Conservation (phyloP, 2,329 filamentous ascomycete species). For the Paraphoma chrysanthemicola region DNA sequence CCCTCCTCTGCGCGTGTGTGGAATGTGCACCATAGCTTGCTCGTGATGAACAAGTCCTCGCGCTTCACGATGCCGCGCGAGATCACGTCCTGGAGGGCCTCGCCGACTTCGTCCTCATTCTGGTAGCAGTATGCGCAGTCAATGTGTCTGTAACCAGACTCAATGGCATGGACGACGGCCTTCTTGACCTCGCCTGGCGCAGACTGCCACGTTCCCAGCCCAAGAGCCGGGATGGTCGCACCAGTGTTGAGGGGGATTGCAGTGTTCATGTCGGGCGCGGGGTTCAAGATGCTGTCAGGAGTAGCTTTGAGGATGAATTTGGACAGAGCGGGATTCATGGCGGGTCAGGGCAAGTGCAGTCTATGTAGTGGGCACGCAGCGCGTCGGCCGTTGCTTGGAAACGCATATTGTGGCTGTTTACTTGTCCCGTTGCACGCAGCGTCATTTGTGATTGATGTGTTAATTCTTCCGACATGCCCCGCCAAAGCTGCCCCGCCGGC, state of each 20-base stretch:
- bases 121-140: conserved; percentile 79
- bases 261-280: conserved; percentile 49
- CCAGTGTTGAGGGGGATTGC: conserved; percentile 50
- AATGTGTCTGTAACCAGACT: conserved; percentile 62
- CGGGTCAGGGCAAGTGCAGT: conserved; percentile 18
- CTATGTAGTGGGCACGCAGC: conserved; percentile 33
- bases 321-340: conserved; percentile 49
- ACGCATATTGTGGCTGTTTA: conserved; percentile 1
- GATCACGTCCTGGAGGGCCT: conserved; percentile 77
- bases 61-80: conserved; percentile 72
- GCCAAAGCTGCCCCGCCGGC: conserved; percentile 33
- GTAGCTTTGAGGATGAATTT: conserved; percentile 50
- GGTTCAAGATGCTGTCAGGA: conserved; percentile 44
- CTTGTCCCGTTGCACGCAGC: not conserved
- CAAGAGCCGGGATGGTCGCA: conserved; percentile 47
- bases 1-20: conserved; percentile 72
- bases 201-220: conserved; percentile 50
- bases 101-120: conserved; percentile 84
- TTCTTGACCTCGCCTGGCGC: conserved; percentile 55
- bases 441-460: conserved; percentile 41
- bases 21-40: conserved; percentile 86
- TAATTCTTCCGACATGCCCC: conserved; percentile 42
- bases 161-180: conserved; percentile 56
- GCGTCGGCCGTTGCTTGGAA: conserved; percentile 13
- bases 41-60: conserved; percentile 82